phyloP scores from a whole-genome alignment of 2,329 filamentous ascomycete genomes.

The Thelonectria rubi region DNA sequence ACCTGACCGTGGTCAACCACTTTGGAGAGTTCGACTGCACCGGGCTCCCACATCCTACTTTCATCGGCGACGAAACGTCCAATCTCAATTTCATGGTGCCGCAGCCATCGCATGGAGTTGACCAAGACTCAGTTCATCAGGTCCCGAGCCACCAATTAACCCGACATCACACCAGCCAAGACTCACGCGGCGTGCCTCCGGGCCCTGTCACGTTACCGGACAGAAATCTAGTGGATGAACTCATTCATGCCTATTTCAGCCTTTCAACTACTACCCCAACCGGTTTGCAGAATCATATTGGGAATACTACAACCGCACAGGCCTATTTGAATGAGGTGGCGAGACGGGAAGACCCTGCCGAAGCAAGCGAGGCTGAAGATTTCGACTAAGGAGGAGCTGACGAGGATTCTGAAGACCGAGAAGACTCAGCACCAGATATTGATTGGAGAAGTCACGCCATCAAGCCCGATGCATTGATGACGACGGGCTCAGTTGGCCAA shows the following conservation, averaged over 20 bases:
- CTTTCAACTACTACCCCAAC: slow-evolving; percentile 53
- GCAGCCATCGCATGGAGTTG: not conserved
- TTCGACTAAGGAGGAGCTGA: not conserved
- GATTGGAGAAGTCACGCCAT: no score
- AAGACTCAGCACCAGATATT: no score
- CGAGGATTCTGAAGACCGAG: not conserved
- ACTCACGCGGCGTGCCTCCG: not conserved
- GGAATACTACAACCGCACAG: not conserved
- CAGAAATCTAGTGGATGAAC: slow-evolving; percentile 45
- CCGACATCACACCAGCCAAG: no score
- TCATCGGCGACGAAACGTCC: not conserved
- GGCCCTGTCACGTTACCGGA: not conserved
- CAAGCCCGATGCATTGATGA: no score
- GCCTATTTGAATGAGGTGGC: not conserved
- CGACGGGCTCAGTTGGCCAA: not conserved
- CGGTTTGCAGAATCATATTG: not conserved
- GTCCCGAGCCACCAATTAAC: no score
- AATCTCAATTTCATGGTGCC: not conserved
- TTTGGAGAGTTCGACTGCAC: not conserved
- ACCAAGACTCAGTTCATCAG: not conserved
- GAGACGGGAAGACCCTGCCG: not conserved
- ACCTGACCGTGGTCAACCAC: no score
- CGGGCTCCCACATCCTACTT: not conserved
- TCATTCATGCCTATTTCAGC: slow-evolving; percentile 59
- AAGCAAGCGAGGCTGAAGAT: not conserved